Evolutionary conservation across 169 alveolate species (phyloP).

Genomic region (Babesia ovis): DNA sequence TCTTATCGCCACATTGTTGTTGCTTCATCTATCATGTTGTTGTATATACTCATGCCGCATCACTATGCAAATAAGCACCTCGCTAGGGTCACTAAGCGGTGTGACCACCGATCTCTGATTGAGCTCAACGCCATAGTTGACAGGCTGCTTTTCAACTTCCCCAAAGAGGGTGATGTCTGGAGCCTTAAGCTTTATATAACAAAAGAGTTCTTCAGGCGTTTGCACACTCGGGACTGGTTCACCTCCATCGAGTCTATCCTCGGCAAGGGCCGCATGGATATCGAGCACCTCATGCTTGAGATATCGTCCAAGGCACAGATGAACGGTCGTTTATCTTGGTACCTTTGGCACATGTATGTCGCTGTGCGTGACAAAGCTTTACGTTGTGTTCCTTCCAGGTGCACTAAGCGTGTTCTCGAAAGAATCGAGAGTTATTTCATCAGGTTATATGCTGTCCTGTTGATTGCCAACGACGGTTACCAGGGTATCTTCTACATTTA

Average conservation of each 20-base stretch:
- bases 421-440: constrained; percentile 10
- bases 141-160: constrained; percentile 26
- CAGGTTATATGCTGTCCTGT: constrained; percentile 3
- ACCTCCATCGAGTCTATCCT: background rate
- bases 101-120: constrained; percentile 5
- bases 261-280: constrained; percentile 7
- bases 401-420: background rate
- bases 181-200: constrained; percentile 6
- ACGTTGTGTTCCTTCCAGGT: background rate
- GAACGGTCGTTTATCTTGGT: constrained; percentile 40
- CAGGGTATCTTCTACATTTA: constrained; percentile 30
- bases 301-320: background rate
- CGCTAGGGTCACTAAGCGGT: background rate
- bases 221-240: background rate
- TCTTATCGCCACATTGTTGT: background rate
- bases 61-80: constrained; percentile 7
- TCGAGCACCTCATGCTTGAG: constrained; percentile 1
- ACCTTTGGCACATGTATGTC: constrained; percentile 6
- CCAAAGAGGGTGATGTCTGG: constrained; percentile 39
- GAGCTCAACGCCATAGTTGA: constrained; percentile 6
- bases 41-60: constrained; percentile 36
- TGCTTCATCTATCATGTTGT: constrained; percentile 4
- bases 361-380: background rate
- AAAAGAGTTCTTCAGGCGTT: background rate
- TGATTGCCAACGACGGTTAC: constrained; percentile 22